Percentiles rank a stretch among this genome's conserved stretches.
These are phyloP conservation scores for Kickxella alabastrina DNA, from an alignment of 192 early-diverging fungal genomes.

Conservation along the genomic window DNA sequence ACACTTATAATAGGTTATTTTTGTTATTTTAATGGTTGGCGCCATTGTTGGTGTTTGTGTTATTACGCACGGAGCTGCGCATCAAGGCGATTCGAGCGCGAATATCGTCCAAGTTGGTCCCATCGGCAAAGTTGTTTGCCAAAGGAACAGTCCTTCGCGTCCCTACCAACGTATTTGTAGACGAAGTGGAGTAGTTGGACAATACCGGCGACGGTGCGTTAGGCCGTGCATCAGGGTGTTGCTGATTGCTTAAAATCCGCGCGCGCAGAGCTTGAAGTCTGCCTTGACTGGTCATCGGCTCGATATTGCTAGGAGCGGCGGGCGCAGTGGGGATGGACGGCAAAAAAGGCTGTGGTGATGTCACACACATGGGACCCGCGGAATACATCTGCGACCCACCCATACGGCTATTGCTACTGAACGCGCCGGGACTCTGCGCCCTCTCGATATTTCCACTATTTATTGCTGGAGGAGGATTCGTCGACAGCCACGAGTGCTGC, in stretches of 20 bases:
- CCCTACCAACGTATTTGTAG: no score
- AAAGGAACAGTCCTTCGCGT: no score
- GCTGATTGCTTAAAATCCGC: slow-evolving; percentile 20
- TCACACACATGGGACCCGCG: slow-evolving; percentile 5
- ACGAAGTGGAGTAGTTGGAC: no score
- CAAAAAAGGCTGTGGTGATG: slow-evolving; percentile 4
- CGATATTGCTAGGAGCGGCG: no score
- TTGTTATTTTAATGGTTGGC: no score
- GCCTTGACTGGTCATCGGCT: slow-evolving; percentile 13
- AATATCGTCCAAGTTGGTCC: slow-evolving; percentile 23
- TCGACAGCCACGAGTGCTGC: slow-evolving; percentile 7
- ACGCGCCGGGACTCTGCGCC: slow-evolving; percentile 14
- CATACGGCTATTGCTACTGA: background rate
- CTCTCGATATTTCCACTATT: slow-evolving; percentile 1
- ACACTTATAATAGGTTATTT: no score
- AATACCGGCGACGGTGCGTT: slow-evolving; percentile 2
- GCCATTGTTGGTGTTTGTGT: no score
- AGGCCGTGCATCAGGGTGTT: background rate
- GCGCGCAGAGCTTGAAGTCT: slow-evolving; percentile 23
- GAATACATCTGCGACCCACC: background rate
- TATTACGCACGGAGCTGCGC: slow-evolving; percentile 31
- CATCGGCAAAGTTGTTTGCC: no score
- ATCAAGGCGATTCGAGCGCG: slow-evolving; percentile 18
- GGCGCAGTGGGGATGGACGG: no score
- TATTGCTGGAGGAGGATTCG: no score